These are phyloP conservation scores for Maudiozyma saulgeensis DNA, from an alignment of 805 yeast species.

Conservation along the genomic window DNA sequence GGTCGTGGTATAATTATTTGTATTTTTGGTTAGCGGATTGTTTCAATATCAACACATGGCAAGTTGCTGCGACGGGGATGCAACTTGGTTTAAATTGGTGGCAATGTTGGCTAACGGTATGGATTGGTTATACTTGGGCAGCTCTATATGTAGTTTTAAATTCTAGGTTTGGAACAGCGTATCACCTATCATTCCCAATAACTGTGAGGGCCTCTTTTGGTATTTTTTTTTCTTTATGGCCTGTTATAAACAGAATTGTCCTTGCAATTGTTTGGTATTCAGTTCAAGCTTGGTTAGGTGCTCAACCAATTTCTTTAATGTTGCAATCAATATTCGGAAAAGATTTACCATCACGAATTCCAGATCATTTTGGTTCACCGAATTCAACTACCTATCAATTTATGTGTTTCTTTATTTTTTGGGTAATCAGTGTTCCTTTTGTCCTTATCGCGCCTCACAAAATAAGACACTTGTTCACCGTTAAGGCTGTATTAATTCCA, in stretches of 20 bases:
- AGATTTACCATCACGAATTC: slow-evolving; percentile 49
- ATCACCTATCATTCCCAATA: slow-evolving; percentile 78
- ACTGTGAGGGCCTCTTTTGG: slow-evolving; percentile 73
- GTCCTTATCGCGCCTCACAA: slow-evolving; percentile 71
- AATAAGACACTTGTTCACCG: slow-evolving; percentile 70
- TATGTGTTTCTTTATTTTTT: slow-evolving; percentile 65
- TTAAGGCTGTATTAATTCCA: slow-evolving; percentile 66
- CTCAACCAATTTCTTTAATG: slow-evolving; percentile 70
- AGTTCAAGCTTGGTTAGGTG: slow-evolving; percentile 75
- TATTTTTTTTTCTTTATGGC: slow-evolving; percentile 76
- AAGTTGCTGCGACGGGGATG: slow-evolving; percentile 77
- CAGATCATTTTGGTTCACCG: slow-evolving; percentile 44
- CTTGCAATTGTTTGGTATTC: slow-evolving; percentile 82
- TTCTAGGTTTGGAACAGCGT: slow-evolving; percentile 66
- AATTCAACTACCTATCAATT: slow-evolving; percentile 61
- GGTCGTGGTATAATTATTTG: slow-evolving; percentile 74
- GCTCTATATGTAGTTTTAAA: slow-evolving; percentile 55
- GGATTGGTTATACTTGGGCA: slow-evolving; percentile 70
- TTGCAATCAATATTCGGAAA: slow-evolving; percentile 61
- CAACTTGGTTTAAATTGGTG: slow-evolving; percentile 72
- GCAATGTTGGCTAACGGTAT: slow-evolving; percentile 78
- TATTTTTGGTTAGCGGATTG: slow-evolving; percentile 81
- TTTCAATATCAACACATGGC: slow-evolving; percentile 81
- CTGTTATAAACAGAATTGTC: slow-evolving; percentile 71
- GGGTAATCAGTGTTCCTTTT: slow-evolving; percentile 67